Base-by-base conservation (phyloP, 371 early-diverging fungal species). In the Saksenaea vasiformis region DNA sequence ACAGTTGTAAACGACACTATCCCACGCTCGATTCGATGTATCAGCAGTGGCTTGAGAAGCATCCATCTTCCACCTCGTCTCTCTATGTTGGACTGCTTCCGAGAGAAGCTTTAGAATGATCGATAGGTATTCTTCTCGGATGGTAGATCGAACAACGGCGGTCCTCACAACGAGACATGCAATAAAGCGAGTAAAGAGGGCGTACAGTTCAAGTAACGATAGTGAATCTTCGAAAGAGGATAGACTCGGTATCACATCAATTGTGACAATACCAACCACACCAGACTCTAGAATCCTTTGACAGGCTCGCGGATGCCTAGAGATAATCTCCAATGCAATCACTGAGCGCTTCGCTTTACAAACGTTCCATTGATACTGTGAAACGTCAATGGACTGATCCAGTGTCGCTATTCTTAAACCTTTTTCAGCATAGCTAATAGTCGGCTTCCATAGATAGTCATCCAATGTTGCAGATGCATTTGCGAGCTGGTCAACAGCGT, bases 311-410 rank as follows among this genome's bases (percentile, higher is more conserved):
- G 68, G 47, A 37, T 60, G 56, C 22, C 63, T 62, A 0, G 65
- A 47, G 0, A 70, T 60, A 17, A 53, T 54, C 3, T 66, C 56
- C 2, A 77, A 28, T 3, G 69, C 62, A 0, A 66, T 54, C 54
- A 77, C 60, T 0, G 72, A 70, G 19, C 78, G 58, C 15, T 70
- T 72, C 1, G 78, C 66, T 36, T 71, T 74, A 43, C 57, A 61
- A 7, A 76, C 14, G 7, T 39, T 44, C 14, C 26, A n/a, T 34
- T 36, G 13, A 51, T 38, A 44, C 8, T 54, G 27, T 11, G 54
- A 8, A 13, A n/a, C 22, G 7, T 51, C 59, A 2, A 17, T 26
- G 26, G 53, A 28, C 8, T 55, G 19, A 14, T 54, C n/a, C 0
- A 31, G 15, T 9, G 37, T 41, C 5, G 57, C 60, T 24, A 56